Percentiles rank a stretch among this genome's conserved stretches.
These are phyloP conservation scores for Sporothrix euskadiensis DNA, from an alignment of 2,329 filamentous ascomycete species.

Conservation along the genomic window DNA sequence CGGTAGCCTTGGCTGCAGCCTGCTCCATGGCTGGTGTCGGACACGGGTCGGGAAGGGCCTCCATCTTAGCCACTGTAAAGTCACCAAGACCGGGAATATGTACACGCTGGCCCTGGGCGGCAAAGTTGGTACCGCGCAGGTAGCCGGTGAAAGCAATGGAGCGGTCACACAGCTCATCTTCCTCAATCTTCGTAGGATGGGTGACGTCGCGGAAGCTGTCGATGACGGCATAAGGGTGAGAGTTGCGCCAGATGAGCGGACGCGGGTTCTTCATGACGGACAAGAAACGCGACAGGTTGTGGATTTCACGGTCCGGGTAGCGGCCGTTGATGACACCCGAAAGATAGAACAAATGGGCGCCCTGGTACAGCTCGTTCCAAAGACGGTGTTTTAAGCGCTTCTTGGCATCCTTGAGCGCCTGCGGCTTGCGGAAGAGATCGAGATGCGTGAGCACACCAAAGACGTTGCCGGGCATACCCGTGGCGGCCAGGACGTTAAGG, in stretches of 20 bases:
- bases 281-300: slow-evolving; percentile 92
- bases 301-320: slow-evolving; percentile 93
- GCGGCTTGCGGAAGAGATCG: slow-evolving; percentile 92
- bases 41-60: slow-evolving; percentile 88
- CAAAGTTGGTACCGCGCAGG: slow-evolving; percentile 90
- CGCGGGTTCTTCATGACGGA: slow-evolving; percentile 99
- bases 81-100: slow-evolving; percentile 94
- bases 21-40: slow-evolving; percentile 91
- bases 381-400: slow-evolving; percentile 94
- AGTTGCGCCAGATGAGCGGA: slow-evolving; percentile 94
- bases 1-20: slow-evolving; percentile 77
- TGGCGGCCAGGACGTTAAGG: slow-evolving; percentile 86
- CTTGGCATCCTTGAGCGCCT: slow-evolving; percentile 88
- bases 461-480: slow-evolving; percentile 97
- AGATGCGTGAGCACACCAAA: slow-evolving; percentile 96
- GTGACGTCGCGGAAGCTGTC: slow-evolving; percentile 96
- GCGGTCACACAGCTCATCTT: slow-evolving; percentile 84
- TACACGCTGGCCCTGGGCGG: slow-evolving; percentile 78
- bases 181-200: slow-evolving; percentile 86
- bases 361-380: slow-evolving; percentile 96
- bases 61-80: slow-evolving; percentile 77
- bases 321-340: slow-evolving; percentile 95
- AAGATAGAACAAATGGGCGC: slow-evolving; percentile 94
- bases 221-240: slow-evolving; percentile 88
- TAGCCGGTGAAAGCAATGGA: slow-evolving; percentile 92